Base-by-base conservation (phyloP, 139 green algal species). In the Chlorella sp. region DNA sequence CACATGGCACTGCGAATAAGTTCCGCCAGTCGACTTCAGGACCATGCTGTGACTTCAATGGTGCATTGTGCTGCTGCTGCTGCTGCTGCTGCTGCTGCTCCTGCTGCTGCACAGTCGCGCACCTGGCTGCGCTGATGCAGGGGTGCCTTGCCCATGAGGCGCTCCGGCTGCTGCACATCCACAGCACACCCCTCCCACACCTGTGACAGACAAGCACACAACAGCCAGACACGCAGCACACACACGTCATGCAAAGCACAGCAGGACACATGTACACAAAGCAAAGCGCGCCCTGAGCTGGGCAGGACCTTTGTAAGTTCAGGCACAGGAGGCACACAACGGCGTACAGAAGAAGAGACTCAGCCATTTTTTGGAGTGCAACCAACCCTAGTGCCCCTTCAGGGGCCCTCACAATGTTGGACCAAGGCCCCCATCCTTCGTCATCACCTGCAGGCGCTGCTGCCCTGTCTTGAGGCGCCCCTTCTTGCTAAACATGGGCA, bases 401-500 rank as follows among this genome's bases (percentile, higher is more conserved):
- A 55, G 10, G 42, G 10, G 42, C 42, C 10, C 17, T 10, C 42
- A 55, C 42, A 55, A n/a, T n/a, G n/a, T n/a, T n/a, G n/a, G 42
- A 17, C 42, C 42, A 55, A 26, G 17, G 10, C 17, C 10, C 17
- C 17, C 17, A 17, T 55, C 17, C 17, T 55, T 55, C 17, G 34
- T 42, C 76, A 76, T 83, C 60, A 97, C 60, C 50, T 71, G 74
- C 49, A 97, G 82, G 31, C 79, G 74, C 42, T 93, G 86, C 10
- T 32, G 62, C 2, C 89, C 93, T 68, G 87, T 90, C 73, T 96
- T 96, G n/a, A 97, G 72, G 23, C 90, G 79, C 6, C 88, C 88
- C 51, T 92, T 90, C 80, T 93, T 94, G 84, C 84, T 93, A 82
- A 97, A 97, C 35, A 97, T 76, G 26, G 74, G 81, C 81, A 96